phyloP scores from a whole-genome alignment of 257 asterid genomes.

The Thymus mandschuricus region DNA sequence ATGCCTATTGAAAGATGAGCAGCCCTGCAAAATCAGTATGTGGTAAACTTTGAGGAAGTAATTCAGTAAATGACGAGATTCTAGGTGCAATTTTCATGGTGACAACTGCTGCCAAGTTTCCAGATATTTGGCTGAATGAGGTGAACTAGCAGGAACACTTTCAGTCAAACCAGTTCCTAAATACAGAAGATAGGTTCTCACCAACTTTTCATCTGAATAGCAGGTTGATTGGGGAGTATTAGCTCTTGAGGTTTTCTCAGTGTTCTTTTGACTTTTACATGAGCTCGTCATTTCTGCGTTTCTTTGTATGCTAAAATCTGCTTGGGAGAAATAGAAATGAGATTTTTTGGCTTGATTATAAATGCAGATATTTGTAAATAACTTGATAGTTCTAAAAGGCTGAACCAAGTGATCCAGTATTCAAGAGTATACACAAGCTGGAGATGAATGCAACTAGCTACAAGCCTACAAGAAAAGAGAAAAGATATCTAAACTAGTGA shows the following conservation, averaged over 20 bases:
- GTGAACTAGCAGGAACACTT: constrained; percentile 19
- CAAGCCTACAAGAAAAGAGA: neutral
- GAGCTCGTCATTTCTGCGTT: constrained; percentile 50
- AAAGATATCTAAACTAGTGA: constrained; percentile 13
- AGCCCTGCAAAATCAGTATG: constrained; percentile 44
- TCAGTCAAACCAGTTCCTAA: constrained; percentile 10
- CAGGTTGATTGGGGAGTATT: constrained; percentile 39
- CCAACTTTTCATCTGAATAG: constrained; percentile 49
- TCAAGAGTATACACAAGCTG: constrained; percentile 24
- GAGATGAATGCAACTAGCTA: constrained; percentile 16
- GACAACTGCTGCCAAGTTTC: constrained; percentile 23
- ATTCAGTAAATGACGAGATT: constrained; percentile 22
- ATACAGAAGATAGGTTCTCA: constrained; percentile 45
- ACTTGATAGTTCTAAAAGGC: constrained; percentile 18
- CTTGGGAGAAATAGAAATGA: constrained; percentile 29
- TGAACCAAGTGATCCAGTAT: constrained; percentile 12
- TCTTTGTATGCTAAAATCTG: constrained; percentile 52
- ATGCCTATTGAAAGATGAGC: constrained; percentile 42
- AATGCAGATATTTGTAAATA: constrained; percentile 8
- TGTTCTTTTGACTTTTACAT: constrained; percentile 44
- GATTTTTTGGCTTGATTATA: constrained; percentile 22
- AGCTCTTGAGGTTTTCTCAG: constrained; percentile 45
- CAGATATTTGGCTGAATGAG: constrained; percentile 22
- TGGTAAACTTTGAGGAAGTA: constrained; percentile 23
- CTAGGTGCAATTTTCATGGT: constrained; percentile 15